These are phyloP conservation scores for Populus tomentosa DNA, from an alignment of 441 rosid species.

Conservation along the genomic window DNA sequence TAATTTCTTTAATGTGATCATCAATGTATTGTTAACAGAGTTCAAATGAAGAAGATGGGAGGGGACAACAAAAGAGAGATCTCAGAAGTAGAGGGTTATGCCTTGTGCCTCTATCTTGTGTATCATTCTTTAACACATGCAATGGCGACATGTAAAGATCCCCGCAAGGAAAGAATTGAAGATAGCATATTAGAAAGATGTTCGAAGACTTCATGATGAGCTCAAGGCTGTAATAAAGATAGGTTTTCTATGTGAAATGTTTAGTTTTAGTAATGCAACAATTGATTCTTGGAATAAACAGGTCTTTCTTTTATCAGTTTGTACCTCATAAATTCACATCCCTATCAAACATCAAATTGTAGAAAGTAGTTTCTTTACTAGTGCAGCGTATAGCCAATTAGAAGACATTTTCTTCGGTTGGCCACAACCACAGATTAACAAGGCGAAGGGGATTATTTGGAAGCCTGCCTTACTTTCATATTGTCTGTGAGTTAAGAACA, in stretches of 20 bases:
- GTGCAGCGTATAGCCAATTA: neutral
- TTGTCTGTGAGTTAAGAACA: neutral
- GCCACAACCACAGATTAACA: neutral
- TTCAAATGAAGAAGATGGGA: conserved; percentile 15
- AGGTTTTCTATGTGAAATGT: neutral
- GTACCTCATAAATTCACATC: neutral
- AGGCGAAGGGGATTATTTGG: neutral
- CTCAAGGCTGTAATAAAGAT: neutral
- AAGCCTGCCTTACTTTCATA: neutral
- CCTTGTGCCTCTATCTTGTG: conserved; percentile 38
- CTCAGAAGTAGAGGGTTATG: conserved; percentile 42
- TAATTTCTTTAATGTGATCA: neutral
- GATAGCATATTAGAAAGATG: neutral
- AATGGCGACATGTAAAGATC: conserved; percentile 6
- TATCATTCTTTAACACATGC: conserved; percentile 22
- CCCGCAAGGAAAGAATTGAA: neutral
- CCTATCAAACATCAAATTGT: neutral
- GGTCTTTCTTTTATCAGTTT: neutral
- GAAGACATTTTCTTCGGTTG: neutral
- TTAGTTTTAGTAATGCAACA: neutral
- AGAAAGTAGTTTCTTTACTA: neutral
- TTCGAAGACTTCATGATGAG: neutral
- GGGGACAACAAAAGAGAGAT: conserved; percentile 21
- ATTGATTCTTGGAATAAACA: neutral
- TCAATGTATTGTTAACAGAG: neutral